phyloP scores from a whole-genome alignment of 495 filamentous ascomycete species.

The Penicillium alfredii region DNA sequence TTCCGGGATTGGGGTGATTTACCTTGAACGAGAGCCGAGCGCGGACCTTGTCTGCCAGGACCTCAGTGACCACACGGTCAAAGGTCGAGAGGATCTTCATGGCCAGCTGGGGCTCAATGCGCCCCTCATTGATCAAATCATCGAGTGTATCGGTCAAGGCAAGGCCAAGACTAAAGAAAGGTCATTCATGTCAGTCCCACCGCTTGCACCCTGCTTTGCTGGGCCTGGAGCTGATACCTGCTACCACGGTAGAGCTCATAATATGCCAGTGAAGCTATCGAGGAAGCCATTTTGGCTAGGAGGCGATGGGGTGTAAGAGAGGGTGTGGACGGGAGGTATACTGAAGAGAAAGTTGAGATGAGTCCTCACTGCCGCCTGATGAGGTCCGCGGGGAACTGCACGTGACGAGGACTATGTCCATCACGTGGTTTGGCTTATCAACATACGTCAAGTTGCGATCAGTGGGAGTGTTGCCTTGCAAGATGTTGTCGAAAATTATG shows the following conservation, averaged over 20 bases:
- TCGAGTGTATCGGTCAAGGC: constrained; percentile 95
- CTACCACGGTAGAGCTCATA: constrained; percentile 97
- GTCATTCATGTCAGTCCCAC: constrained; percentile 11
- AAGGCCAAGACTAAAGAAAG: constrained; percentile 66
- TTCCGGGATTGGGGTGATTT: constrained; percentile 17
- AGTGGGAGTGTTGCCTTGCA: too few relatives aligned
- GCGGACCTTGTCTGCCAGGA: constrained; percentile 85
- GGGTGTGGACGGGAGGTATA: too few relatives aligned
- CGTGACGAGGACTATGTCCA: too few relatives aligned
- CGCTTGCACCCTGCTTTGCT: not conserved
- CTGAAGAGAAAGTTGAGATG: too few relatives aligned
- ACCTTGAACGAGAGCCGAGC: constrained; percentile 94
- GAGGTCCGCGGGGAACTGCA: too few relatives aligned
- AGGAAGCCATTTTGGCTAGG: too few relatives aligned
- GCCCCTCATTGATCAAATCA: constrained; percentile 83
- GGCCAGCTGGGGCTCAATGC: constrained; percentile 94
- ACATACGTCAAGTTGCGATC: too few relatives aligned
- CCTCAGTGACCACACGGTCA: constrained; percentile 81
- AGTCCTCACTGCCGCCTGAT: too few relatives aligned
- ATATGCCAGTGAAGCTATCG: constrained; percentile 47
- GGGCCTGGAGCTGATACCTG: constrained; percentile 54
- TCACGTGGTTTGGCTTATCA: too few relatives aligned
- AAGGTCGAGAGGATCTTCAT: constrained; percentile 96
- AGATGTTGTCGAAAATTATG: too few relatives aligned
- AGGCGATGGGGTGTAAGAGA: too few relatives aligned